Percentiles rank a stretch among this genome's conserved stretches.
phyloP scores from a whole-genome alignment of 768 basidiomycete genomes.

The Suillus placidus region DNA sequence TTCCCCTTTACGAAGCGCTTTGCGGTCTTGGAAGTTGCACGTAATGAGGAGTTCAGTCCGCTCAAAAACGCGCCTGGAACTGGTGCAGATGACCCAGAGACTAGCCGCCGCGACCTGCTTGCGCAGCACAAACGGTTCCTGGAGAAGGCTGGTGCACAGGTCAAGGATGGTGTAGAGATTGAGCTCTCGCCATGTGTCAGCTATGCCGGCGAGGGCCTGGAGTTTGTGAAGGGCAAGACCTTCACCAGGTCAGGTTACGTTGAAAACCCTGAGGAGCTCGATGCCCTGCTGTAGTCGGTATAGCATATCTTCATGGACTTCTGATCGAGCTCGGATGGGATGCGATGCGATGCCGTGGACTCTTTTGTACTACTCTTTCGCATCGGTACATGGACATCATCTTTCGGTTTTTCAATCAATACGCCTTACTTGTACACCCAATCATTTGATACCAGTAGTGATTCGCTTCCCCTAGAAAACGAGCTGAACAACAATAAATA shows the following conservation, averaged over 20 bases:
- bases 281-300: constrained; percentile 55
- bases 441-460: constrained; percentile 18
- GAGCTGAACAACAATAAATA: constrained; percentile 7
- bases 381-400: constrained; percentile 11
- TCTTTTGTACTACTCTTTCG: constrained; percentile 9
- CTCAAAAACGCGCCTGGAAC: constrained; percentile 97
- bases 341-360: background rate
- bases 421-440: constrained; percentile 9
- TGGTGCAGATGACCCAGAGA: constrained; percentile 86
- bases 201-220: constrained; percentile 92
- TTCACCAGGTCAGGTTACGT: constrained; percentile 78
- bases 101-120: constrained; percentile 87
- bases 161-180: constrained; percentile 78
- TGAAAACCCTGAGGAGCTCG: constrained; percentile 67
- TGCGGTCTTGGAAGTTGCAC: constrained; percentile 84
- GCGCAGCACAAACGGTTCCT: constrained; percentile 88
- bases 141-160: constrained; percentile 70
- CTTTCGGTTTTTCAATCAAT: constrained; percentile 8
- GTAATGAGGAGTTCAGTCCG: constrained; percentile 93
- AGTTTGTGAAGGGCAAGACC: constrained; percentile 72
- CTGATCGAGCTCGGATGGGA: constrained; percentile 4
- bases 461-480: background rate
- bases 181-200: constrained; percentile 88
- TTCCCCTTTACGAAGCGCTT: constrained; percentile 88
- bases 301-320: constrained; percentile 12